Evolutionary conservation across 768 basidiomycete genomes (phyloP).

Genomic region (Asterophora lycoperdoides): DNA sequence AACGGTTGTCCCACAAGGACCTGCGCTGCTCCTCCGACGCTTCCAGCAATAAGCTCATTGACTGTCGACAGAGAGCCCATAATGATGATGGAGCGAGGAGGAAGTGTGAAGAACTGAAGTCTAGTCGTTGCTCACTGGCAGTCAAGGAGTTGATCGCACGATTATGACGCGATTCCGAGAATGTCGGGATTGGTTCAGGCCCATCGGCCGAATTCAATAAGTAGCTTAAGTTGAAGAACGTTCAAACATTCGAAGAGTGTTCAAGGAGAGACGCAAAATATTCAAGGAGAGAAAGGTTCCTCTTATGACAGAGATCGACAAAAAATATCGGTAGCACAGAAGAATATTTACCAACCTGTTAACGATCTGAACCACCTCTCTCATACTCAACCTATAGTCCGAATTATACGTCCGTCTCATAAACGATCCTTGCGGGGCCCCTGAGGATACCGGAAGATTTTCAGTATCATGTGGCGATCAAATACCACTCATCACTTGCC

Average conservation of each 20-base stretch:
- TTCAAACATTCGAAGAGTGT: no score
- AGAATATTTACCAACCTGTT: no score
- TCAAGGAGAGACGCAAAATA: no score
- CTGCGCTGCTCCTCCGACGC: conserved; percentile 90
- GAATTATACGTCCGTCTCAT: not conserved
- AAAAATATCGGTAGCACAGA: no score
- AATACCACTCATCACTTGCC: not conserved
- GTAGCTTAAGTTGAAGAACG: no score
- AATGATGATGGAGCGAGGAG: not conserved
- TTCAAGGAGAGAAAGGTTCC: no score
- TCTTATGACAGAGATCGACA: no score
- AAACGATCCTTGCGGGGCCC: conserved; percentile 8
- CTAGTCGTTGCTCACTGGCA: no score
- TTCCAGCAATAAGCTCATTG: conserved; percentile 85
- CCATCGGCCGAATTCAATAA: no score
- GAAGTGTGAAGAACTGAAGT: not conserved
- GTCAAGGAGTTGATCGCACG: not conserved
- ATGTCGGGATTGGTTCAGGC: not conserved
- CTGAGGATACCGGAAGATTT: not conserved
- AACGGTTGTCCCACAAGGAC: conserved; percentile 93
- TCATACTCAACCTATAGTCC: no score
- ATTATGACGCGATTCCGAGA: conserved; percentile 15
- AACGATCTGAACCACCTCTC: no score
- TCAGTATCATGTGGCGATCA: not conserved
- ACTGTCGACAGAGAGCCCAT: conserved; percentile 46